A percentile compares a stretch with the other conserved stretches of the same genome.
Conservation (phyloP, 2,329 filamentous ascomycete genomes). For the Botrytis hyacinthi region DNA sequence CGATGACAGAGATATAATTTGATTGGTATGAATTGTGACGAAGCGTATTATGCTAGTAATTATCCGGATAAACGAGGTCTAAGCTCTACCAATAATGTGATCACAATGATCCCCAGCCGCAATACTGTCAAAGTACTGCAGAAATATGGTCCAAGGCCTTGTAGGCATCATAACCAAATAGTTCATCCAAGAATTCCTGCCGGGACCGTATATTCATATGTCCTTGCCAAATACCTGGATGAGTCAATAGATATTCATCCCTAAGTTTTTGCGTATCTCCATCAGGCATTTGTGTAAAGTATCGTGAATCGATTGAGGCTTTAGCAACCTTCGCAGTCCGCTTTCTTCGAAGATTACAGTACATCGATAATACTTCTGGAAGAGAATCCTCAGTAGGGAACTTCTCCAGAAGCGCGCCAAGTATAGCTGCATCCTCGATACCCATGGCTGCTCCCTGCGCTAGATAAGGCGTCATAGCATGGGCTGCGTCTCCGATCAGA, state of each 20-base stretch:
- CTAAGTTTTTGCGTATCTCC: constrained; percentile 21
- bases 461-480: constrained; percentile 47
- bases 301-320: constrained; percentile 26
- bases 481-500: constrained; percentile 45
- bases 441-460: constrained; percentile 35
- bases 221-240: constrained; percentile 26
- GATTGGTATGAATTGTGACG: background rate
- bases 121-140: background rate
- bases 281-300: constrained; percentile 29
- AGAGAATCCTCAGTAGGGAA: constrained; percentile 19
- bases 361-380: background rate
- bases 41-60: background rate
- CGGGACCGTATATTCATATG: constrained; percentile 26
- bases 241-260: constrained; percentile 26
- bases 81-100: background rate
- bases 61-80: background rate
- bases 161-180: constrained; percentile 29
- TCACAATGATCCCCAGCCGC: background rate
- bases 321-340: constrained; percentile 26
- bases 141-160: constrained; percentile 12
- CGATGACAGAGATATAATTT: too few relatives aligned
- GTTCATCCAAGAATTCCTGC: constrained; percentile 19
- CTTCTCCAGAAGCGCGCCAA: constrained; percentile 24
- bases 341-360: constrained; percentile 19
- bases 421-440: constrained; percentile 27